phyloP scores from a whole-genome alignment of 208 protist species.

The Acanthamoeba lenticulata region DNA sequence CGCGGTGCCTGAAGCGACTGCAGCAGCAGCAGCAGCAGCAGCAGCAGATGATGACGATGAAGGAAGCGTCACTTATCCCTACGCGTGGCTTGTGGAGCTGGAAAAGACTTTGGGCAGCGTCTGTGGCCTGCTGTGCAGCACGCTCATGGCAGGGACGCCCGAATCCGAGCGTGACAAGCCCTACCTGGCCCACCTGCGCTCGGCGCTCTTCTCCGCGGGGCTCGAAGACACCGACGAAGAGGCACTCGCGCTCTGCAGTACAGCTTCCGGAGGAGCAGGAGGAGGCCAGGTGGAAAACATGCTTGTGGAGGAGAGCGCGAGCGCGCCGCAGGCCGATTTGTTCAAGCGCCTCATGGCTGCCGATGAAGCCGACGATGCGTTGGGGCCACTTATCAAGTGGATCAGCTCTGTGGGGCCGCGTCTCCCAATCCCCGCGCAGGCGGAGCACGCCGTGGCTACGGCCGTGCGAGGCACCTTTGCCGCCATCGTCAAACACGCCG shows the following conservation, averaged over 20 bases:
- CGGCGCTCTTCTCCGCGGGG: background rate
- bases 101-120: conserved; percentile 18
- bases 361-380: background rate
- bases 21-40: no score
- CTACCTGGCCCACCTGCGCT: background rate
- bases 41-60: background rate
- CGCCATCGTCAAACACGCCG: conserved; percentile 22
- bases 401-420: background rate
- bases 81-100: conserved; percentile 16
- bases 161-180: background rate
- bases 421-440: background rate
- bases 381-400: conserved; percentile 9
- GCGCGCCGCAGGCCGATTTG: background rate
- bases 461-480: conserved; percentile 31
- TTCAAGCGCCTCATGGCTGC: background rate
- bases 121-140: background rate
- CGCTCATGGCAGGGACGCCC: background rate
- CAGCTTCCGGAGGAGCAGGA: no score
- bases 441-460: background rate
- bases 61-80: background rate
- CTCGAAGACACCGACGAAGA: background rate
- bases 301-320: background rate
- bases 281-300: no score
- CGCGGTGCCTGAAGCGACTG: background rate
- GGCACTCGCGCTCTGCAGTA: background rate